These are phyloP conservation scores for Beta corolliflora DNA, from an alignment of 179 eudicot species.

Conservation along the genomic window DNA sequence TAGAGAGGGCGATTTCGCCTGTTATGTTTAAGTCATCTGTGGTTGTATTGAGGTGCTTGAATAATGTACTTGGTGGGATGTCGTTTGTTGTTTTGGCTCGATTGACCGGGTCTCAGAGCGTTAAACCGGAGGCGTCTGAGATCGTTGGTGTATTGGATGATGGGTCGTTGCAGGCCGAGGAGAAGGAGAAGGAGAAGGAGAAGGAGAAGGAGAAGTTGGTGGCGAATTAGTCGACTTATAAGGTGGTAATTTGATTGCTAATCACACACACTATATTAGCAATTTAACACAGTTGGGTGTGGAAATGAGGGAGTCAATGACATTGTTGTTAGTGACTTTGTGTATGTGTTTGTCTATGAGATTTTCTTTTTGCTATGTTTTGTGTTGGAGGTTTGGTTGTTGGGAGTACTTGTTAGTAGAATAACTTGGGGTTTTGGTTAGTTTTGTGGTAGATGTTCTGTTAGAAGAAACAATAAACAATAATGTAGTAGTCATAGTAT, in stretches of 20 bases:
- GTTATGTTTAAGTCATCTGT: conserved; percentile 55
- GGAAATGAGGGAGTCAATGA: not conserved
- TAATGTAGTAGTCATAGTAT: not conserved
- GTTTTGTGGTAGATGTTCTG: not conserved
- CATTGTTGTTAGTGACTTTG: not conserved
- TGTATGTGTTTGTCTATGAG: not conserved
- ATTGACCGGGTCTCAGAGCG: conserved; percentile 70
- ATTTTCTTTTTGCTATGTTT: not conserved
- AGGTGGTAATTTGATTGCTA: not conserved
- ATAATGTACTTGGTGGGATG: conserved; percentile 83
- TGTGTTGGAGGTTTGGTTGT: not conserved
- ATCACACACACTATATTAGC: not conserved
- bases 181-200: conserved; percentile 19
- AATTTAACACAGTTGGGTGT: not conserved
- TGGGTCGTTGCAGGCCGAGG: conserved; percentile 15
- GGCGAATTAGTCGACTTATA: conserved; percentile 34
- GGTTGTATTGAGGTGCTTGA: conserved; percentile 54
- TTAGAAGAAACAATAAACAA: not conserved
- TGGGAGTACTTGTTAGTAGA: not conserved
- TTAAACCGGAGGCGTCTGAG: conserved; percentile 5
- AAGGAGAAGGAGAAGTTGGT: no score
- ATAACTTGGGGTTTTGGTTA: not conserved
- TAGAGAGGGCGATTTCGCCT: conserved; percentile 44
- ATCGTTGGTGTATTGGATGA: not conserved
- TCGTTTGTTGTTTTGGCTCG: conserved; percentile 72